Conservation (phyloP, 768 basidiomycete genomes). For the Exsudoporus frostii region DNA sequence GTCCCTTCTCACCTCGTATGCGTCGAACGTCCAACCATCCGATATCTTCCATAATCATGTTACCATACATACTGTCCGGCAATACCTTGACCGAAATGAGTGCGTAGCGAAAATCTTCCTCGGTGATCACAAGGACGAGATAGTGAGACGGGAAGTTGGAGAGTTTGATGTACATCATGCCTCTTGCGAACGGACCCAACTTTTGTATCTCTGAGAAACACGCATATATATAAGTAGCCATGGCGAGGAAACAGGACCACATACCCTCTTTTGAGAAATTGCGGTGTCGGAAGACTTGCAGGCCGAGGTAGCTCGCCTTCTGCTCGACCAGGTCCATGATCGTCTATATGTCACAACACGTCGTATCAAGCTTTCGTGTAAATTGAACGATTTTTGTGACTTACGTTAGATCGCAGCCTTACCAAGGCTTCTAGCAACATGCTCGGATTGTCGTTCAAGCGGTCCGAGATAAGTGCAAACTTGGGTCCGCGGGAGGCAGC, state of each 20-base stretch:
- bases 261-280: constrained; percentile 67
- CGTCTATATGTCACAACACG: constrained; percentile 48
- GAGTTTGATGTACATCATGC: constrained; percentile 73
- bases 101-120: constrained; percentile 77
- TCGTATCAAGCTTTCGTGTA: background rate
- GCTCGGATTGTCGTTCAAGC: constrained; percentile 67
- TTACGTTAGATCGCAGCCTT: constrained; percentile 59
- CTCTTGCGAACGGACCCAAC: constrained; percentile 61
- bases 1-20: constrained; percentile 50
- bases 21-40: constrained; percentile 72
- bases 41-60: constrained; percentile 72
- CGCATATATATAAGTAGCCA: background rate
- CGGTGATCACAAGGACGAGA: constrained; percentile 78
- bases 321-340: constrained; percentile 80
- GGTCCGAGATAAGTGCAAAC: constrained; percentile 55
- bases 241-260: constrained; percentile 5
- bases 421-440: constrained; percentile 56
- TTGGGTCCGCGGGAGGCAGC: constrained; percentile 69
- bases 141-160: constrained; percentile 77
- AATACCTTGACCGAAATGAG: constrained; percentile 65
- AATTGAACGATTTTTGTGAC: constrained; percentile 22
- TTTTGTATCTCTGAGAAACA: constrained; percentile 57
- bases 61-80: constrained; percentile 51
- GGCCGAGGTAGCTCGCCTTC: constrained; percentile 82
- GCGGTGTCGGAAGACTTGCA: constrained; percentile 66